phyloP scores from a whole-genome alignment of 257 asterid species.

The Solanum acaule region DNA sequence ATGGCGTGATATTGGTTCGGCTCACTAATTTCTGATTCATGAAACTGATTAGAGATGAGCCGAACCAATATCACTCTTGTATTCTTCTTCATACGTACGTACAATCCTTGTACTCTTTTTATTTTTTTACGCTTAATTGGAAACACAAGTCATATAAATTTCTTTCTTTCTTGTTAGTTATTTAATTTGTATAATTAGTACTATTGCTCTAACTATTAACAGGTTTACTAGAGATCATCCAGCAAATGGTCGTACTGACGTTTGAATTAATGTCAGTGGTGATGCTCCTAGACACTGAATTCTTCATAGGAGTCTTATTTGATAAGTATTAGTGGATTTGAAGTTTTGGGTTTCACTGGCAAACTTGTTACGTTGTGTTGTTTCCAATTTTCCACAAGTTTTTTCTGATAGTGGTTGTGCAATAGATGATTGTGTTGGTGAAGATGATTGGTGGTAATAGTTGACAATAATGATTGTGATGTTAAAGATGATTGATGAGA shows the following conservation, averaged over 20 bases:
- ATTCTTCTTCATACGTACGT: constrained; percentile 22
- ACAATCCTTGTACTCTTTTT: not conserved
- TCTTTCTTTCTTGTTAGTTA: not conserved
- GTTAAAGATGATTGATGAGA: not conserved
- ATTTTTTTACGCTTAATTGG: not conserved
- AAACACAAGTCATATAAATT: not conserved
- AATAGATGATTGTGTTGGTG: no score
- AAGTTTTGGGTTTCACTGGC: not conserved
- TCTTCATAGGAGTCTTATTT: not conserved
- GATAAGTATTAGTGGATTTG: not conserved
- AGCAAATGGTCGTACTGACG: not conserved
- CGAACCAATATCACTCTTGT: constrained; percentile 82
- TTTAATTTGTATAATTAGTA: no score
- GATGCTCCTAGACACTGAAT: not conserved
- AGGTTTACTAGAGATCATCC: not conserved
- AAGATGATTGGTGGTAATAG: no score
- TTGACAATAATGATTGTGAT: not conserved
- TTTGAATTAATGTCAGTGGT: not conserved
- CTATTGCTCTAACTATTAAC: not conserved
- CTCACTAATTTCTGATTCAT: constrained; percentile 6
- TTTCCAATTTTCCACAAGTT: no score
- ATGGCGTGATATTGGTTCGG: constrained; percentile 24
- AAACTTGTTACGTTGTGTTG: not conserved
- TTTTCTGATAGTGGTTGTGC: no score
- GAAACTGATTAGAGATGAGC: constrained; percentile 25